Percentiles rank a stretch among this genome's conserved stretches.
phyloP scores from a whole-genome alignment of 129 eudicot species.

The Dittrichia graveolens region DNA sequence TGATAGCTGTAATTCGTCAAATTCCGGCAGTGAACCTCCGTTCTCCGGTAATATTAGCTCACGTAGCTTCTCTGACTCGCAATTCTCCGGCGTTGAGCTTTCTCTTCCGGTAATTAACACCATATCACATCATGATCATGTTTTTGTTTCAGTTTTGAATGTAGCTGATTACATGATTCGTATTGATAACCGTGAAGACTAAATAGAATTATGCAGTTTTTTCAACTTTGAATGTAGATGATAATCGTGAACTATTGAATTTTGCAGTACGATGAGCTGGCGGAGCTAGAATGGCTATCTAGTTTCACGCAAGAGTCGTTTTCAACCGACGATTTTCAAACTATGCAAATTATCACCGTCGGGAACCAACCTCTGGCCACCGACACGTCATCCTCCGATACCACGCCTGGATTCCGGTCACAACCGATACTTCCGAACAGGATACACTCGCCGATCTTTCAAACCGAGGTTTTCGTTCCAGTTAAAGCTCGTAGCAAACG shows the following conservation, averaged over 20 bases:
- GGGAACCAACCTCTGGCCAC: slow-evolving; percentile 28
- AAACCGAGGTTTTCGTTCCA: slow-evolving; percentile 30
- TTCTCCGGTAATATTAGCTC: slow-evolving; percentile 49
- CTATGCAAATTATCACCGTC: slow-evolving; percentile 45
- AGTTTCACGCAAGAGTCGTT: slow-evolving; percentile 83
- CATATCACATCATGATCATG: not conserved
- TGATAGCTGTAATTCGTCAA: slow-evolving; percentile 77
- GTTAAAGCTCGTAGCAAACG: slow-evolving; percentile 76
- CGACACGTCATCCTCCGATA: slow-evolving; percentile 34
- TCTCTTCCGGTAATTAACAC: slow-evolving; percentile 70
- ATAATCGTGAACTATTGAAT: not conserved
- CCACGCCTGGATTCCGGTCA: not conserved
- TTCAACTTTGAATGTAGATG: not conserved
- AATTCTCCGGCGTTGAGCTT: slow-evolving; percentile 60
- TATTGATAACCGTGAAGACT: not conserved
- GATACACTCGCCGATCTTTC: slow-evolving; percentile 29
- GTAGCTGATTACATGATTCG: not conserved
- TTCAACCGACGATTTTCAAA: slow-evolving; percentile 69
- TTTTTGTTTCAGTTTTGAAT: slow-evolving; percentile 1
- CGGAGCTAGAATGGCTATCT: slow-evolving; percentile 95
- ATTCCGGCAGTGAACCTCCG: slow-evolving; percentile 54
- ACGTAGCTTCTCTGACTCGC: slow-evolving; percentile 58
- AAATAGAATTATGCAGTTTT: slow-evolving; percentile 5
- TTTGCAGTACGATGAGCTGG: slow-evolving; percentile 79
- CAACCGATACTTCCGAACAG: not conserved